These are phyloP conservation scores for Candida sp. DNA, from an alignment of 1,139 yeast genomes.

Conservation along the genomic window DNA sequence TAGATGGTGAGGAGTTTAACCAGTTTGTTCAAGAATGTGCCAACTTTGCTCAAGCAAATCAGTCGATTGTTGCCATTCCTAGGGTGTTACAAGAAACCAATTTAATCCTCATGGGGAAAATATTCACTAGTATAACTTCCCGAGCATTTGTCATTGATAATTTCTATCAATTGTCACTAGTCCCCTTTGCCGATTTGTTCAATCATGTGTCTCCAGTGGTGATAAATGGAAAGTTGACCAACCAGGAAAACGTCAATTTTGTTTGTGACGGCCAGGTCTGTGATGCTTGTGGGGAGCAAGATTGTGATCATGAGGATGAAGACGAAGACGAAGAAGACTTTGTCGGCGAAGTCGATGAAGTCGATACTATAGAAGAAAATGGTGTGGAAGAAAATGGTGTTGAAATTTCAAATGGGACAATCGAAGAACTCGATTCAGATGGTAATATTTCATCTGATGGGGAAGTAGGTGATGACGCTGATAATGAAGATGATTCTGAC, in stretches of 20 bases:
- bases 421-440: no score
- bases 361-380: no score
- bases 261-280: slow-evolving; percentile 74
- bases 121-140: slow-evolving; percentile 61
- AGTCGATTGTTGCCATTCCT: slow-evolving; percentile 34
- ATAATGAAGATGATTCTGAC: slow-evolving; percentile 14
- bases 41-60: slow-evolving; percentile 40
- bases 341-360: no score
- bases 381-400: no score
- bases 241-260: slow-evolving; percentile 67
- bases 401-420: no score
- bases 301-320: slow-evolving; percentile 49
- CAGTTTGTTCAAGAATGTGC: slow-evolving; percentile 51
- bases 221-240: slow-evolving; percentile 15
- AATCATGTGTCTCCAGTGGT: slow-evolving; percentile 55
- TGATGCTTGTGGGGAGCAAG: slow-evolving; percentile 63
- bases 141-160: slow-evolving; percentile 80
- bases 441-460: not conserved
- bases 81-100: slow-evolving; percentile 26
- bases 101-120: slow-evolving; percentile 49
- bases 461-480: slow-evolving; percentile 6
- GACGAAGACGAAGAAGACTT: slow-evolving; percentile 19
- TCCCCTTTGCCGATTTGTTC: slow-evolving; percentile 90
- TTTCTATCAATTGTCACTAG: slow-evolving; percentile 70
- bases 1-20: slow-evolving; percentile 55